Conservation (phyloP, 176 grass and related monocot genomes). For the Triticum monococcum region DNA sequence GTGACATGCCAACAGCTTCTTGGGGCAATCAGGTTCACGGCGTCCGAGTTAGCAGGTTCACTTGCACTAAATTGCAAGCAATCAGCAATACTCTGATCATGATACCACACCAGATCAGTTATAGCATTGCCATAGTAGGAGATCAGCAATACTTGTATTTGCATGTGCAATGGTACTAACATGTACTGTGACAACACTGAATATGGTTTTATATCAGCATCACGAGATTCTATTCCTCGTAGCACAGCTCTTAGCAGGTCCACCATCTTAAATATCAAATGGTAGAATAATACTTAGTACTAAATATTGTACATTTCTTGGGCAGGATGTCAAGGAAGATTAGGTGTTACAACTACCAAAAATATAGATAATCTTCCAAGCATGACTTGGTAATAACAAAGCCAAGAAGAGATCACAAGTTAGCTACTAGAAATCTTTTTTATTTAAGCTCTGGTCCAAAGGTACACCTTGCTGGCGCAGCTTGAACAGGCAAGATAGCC, state of each 20-base stretch:
- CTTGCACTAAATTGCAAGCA: neutral
- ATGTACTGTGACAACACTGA: neutral
- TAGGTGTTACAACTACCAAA: neutral
- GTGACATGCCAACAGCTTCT: neutral
- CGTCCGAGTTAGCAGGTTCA: too few relatives aligned
- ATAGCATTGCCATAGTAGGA: neutral
- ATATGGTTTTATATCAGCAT: neutral
- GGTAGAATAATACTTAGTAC: neutral
- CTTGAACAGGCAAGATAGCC: slow-evolving; percentile 45
- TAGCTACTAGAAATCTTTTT: neutral
- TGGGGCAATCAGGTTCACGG: neutral
- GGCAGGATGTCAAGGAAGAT: neutral
- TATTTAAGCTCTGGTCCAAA: slow-evolving; percentile 44
- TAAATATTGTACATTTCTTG: neutral
- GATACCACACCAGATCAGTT: neutral
- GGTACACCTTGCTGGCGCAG: slow-evolving; percentile 39
- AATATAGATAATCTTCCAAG: neutral
- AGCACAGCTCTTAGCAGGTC: neutral
- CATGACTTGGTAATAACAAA: neutral
- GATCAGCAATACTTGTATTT: neutral
- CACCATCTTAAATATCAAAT: too few relatives aligned
- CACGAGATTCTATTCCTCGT: neutral
- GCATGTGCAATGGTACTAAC: neutral
- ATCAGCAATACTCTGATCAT: neutral
- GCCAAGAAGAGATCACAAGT: neutral